Evolutionary conservation across 495 filamentous ascomycete species (phyloP).

Genomic region (Astrothelium macrocarpum): DNA sequence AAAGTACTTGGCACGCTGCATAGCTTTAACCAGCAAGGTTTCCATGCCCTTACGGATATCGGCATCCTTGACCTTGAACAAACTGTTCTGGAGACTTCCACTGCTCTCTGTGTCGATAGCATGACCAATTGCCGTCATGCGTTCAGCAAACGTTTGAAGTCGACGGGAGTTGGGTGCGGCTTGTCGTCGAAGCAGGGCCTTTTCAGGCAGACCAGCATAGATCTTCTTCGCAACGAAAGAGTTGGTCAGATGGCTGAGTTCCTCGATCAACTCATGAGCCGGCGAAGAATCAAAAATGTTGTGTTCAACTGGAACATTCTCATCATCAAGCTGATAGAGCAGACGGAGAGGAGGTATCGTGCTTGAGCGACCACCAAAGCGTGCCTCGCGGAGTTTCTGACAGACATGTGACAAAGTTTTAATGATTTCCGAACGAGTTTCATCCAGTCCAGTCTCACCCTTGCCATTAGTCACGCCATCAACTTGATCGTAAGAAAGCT

Average conservation of each 20-base stretch:
- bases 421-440: conserved; percentile 59
- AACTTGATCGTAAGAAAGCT: conserved; percentile 72
- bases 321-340: conserved; percentile 90
- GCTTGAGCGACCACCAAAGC: conserved; percentile 66
- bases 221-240: conserved; percentile 80
- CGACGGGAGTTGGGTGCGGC: conserved; percentile 75
- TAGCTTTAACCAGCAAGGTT: conserved; percentile 82
- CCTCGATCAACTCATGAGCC: conserved; percentile 89
- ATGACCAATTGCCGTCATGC: conserved; percentile 85
- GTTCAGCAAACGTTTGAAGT: conserved; percentile 78
- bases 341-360: conserved; percentile 78
- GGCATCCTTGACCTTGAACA: conserved; percentile 80
- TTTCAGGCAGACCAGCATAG: conserved; percentile 68
- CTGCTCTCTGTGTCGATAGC: conserved; percentile 84
- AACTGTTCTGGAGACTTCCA: conserved; percentile 78
- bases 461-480: conserved; percentile 63
- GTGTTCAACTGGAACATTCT: conserved; percentile 90
- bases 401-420: conserved; percentile 64
- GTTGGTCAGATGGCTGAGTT: conserved; percentile 86
- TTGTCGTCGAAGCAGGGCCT: conserved; percentile 85
- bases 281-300: conserved; percentile 90
- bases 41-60: conserved; percentile 96
- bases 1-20: conserved; percentile 93
- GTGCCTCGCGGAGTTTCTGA: conserved; percentile 78
- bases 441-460: conserved; percentile 47